Conservation (phyloP, 768 basidiomycete species). For the Termitomyces sp. region DNA sequence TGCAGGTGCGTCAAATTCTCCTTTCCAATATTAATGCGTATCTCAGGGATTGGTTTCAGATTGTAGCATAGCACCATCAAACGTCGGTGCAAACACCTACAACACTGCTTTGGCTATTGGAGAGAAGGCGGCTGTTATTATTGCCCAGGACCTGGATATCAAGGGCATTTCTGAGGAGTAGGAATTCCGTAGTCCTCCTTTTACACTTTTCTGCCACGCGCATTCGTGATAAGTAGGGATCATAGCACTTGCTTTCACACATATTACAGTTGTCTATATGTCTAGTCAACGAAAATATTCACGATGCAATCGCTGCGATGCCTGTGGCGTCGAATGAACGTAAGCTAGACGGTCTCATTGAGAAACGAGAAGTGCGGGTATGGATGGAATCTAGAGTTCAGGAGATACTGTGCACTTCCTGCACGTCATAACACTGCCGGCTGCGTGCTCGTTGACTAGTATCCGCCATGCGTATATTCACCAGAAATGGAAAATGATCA, state of each 20-base stretch:
- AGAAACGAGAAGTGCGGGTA: background rate
- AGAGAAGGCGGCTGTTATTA: constrained; percentile 61
- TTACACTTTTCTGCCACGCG: background rate
- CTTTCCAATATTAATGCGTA: background rate
- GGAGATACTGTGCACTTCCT: background rate
- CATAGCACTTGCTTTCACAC: background rate
- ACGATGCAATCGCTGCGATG: background rate
- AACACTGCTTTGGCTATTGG: constrained; percentile 47
- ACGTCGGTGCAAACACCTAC: constrained; percentile 41
- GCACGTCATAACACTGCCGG: background rate
- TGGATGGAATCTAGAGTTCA: background rate
- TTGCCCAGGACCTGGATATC: constrained; percentile 49
- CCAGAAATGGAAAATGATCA: background rate
- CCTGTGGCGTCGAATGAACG: background rate
- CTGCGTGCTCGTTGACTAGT: background rate
- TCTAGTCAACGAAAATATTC: background rate
- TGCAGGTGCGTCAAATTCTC: constrained; percentile 35
- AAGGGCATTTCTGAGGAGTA: constrained; percentile 17
- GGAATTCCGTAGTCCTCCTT: background rate
- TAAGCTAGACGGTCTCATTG: background rate
- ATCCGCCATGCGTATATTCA: no score
- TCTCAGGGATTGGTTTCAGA: constrained; percentile 21
- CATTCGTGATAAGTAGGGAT: background rate
- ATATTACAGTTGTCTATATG: background rate
- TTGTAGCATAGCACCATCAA: constrained; percentile 37